Evolutionary conservation across 495 filamentous ascomycete genomes (phyloP), one percentile per base, ranked within the genome.

Genomic region (Podospora comata): DNA sequence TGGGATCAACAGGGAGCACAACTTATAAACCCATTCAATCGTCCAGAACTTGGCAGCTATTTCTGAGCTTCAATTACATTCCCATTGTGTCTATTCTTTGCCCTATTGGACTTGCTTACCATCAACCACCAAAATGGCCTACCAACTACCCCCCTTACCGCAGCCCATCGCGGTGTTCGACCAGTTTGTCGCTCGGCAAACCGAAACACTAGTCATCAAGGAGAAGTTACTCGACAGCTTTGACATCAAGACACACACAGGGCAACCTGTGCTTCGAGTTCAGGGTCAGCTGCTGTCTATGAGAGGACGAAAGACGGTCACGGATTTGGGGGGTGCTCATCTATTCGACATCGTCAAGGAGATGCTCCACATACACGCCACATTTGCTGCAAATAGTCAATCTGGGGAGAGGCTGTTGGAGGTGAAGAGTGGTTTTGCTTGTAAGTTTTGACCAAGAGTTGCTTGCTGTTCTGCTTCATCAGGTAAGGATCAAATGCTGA

Each of bases 171-270:
- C 81, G 64, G 62, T 88, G 30, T 85, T 85, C 72, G 72, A 80
- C 15, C 78, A 79, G 58, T 85, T 83, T 78, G 74, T 85, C 58
- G 76, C 83, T 6, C 74, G 62, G 15, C 75, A 83, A 59, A 71
- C 78, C 48, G 81, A 85, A 64, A 82, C 81, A 1, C 68, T 89
- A 6, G 67, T 84, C 5, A 72, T 89, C 48, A 85, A 81, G 69
- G 86, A 89, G 68, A 84, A 85, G 61, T 74, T 86, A 4, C 68
- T 85, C 26, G 85, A 88, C 78, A 84, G 79, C 74, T 88, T 88
- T 74, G 80, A 84, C 66, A 80, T 88, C 73, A 81, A 81, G 59
- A 71, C 78, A 0, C 71, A 76, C 5, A 79, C 73, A 60, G 85
- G 85, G 7, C 70, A 78, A 19, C 77, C 79, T 5, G 67, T 87